Base-by-base conservation (phyloP, 495 filamentous ascomycete species). In the Hyphodiscus hymeniophilus region DNA sequence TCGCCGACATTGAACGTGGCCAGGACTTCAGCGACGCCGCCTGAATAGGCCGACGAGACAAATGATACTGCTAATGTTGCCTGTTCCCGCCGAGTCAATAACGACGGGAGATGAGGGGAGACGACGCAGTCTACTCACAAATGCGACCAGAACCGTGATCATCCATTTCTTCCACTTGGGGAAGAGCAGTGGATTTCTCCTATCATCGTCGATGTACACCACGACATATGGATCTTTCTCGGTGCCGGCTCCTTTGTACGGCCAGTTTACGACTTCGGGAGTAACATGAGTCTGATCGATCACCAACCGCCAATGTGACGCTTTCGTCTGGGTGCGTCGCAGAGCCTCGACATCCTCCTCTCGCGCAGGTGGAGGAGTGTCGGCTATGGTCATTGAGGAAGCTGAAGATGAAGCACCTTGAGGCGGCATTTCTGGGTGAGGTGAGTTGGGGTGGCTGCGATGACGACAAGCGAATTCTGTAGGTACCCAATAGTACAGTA, bases 41-140 rank as follows among this genome's bases (percentile, higher is more conserved):
- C 84, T 23, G 84, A 71, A 54, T 82, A 90, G 10, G 85, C 85
- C 1, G 85, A 87, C 7, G 83, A 87, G 28, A 81, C 84, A 52
- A 94, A 79, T 13, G 87, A 70, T 20, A 91, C 86, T 18, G 83
- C 81, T 41, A 91, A 69, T 0, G 86, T 87, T 17, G 84, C 76
- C 53, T 56, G 34, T 48, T 8, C 4, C 13, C 12, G 12, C 17
- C 2, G 34, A n/a, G 21, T 31, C 15, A 38, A 24, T 26, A 11
- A 32, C 2, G 1, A 10, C 2, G 12, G 26, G 26, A 28, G 26
- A 28, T 28, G 26, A 33, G 38, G 38, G 10, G 20, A 33, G n/a
- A n/a, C n/a, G n/a, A n/a, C n/a, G n/a, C n/a, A n/a, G n/a, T n/a
- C n/a, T n/a, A 56, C 53, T 56, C 22, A 56, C 53, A 44, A 85